Evolutionary conservation across 2,329 filamentous ascomycete species (phyloP), one percentile per base, ranked within the genome.

Genomic region (Colletotrichum sp.): DNA sequence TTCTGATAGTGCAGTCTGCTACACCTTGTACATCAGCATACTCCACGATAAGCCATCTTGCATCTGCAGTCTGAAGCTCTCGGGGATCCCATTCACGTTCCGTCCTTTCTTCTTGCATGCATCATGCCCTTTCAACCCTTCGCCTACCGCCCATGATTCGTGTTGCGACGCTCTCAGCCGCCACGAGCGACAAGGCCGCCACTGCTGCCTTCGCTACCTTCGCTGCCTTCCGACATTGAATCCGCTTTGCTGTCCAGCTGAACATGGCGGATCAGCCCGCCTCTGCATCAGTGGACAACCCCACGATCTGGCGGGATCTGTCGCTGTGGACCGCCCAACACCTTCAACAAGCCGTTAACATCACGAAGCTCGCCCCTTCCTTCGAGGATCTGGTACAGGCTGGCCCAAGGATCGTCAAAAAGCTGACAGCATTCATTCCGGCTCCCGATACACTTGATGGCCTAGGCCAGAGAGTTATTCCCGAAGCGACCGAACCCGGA

Each of bases 401-500:
- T 22, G 90, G 94, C 6, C 94, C 94, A 66, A 89, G 94, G 74
- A 92, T 96, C 81, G 89, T 94, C 36, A 92, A 90, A 83, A 93
- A 91, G 82, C 88, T 94, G 48, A 91, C 93, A 66, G 91, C 90
- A n/a, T 90, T 93, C 79, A 88, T 92, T 72, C 86, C 89, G 43
- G 84, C 91, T 39, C 87, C 90, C 15, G 92, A 94, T 79, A 87
- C 89, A 70, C 85, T 93, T 67, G 91, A 93, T 80, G 87, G 89
- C 79, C 88, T 90, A 76, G 91, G 90, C 71, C 90, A 91, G 79
- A 90, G 88, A 79, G 83, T 90, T 48, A 90, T 93, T 67, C 89
- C 92, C 25, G 90, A 91, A 79, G 87, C 91, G 8, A 93, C 91
- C 16, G 84, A 86, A 30, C 82, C 86, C 43, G 82, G 77, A 70